Evolutionary conservation across 441 rosid genomes (phyloP), one percentile per base, ranked within the genome.

Genomic region (Euphorbia celastroides): DNA sequence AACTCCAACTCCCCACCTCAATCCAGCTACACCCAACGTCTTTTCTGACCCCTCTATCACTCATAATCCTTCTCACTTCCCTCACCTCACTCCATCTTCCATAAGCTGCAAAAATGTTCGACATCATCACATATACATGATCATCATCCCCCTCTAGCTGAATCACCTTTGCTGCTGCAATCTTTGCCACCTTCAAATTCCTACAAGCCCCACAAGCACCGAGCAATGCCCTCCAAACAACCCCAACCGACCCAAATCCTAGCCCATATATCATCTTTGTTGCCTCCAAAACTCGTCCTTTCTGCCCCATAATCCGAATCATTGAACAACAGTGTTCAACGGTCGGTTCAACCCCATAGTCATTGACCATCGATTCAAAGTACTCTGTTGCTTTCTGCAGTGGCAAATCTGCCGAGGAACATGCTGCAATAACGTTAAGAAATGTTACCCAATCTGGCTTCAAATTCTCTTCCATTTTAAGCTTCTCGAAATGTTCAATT

Each of bases 1-100:
- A 34, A 34, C 4, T 34, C 5, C 38, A 34, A 9, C 75, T 80
- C 82, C 85, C 81, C 19, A 84, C 82, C 7, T 85, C 76, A 71
- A 92, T 85, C 98, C 97, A 90, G 68, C 98, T 92, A 80, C 76
- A 84, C 17, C 97, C 97, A 2, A 80, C 77, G 67, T 86, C 93
- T 77, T 92, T 92, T 75, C 74, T 84, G 34, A 92, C 77, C 46
- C 92, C 86, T 55, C 79, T 79, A 51, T 78, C 74, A 56, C 76
- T 76, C 95, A 90, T 85, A 27, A 84, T 81, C 70, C 79, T 85
- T 72, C 98, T 81, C 66, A 84, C 87, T 7, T 73, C 73, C 63
- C 81, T 75, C 0, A 85, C 92, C 55, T 92, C 97, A 19, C 61
- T 88, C 96, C 97, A 92, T 79, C 89, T 86, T 70, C 90, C 73